phyloP scores from a whole-genome alignment of 352 stramenopile species.

The Phytophthora europaea region DNA sequence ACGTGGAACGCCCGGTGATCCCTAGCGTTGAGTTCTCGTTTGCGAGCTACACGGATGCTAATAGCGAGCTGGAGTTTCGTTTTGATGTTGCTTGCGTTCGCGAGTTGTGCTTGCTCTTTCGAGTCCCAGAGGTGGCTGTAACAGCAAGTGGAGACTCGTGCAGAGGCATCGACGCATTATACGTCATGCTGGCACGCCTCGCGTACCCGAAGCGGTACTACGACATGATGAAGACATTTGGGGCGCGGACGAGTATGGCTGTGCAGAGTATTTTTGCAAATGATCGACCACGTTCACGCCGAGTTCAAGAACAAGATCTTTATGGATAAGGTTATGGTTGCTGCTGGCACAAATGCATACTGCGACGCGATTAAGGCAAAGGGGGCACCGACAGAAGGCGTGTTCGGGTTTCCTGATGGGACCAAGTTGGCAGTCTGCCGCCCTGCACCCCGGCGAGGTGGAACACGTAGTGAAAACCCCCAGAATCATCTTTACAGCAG shows the following conservation, averaged over 20 bases:
- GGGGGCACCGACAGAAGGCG: not conserved
- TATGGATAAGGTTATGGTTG: not conserved
- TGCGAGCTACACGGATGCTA: too few relatives aligned
- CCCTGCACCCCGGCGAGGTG: not conserved
- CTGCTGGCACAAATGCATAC: not conserved
- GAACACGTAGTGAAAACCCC: not conserved
- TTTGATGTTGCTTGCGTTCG: too few relatives aligned
- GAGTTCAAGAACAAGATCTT: not conserved
- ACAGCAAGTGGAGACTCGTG: too few relatives aligned
- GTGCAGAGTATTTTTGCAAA: not conserved
- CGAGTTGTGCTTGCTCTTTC: too few relatives aligned
- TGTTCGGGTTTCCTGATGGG: constrained; percentile 9
- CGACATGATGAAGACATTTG: not conserved
- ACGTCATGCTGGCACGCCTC: not conserved
- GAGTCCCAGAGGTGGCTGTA: not conserved
- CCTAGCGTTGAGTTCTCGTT: too few relatives aligned
- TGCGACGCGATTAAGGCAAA: not conserved
- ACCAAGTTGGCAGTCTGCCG: constrained; percentile 2
- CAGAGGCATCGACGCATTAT: not conserved
- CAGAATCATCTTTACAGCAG: not conserved
- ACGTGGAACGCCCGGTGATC: too few relatives aligned
- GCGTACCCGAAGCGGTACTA: not conserved
- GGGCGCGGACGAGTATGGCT: not conserved
- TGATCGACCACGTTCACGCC: not conserved
- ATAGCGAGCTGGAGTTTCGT: too few relatives aligned